These are phyloP conservation scores for Verticillium tricorpus DNA, from an alignment of 2,329 filamentous ascomycete genomes.

Conservation along the genomic window DNA sequence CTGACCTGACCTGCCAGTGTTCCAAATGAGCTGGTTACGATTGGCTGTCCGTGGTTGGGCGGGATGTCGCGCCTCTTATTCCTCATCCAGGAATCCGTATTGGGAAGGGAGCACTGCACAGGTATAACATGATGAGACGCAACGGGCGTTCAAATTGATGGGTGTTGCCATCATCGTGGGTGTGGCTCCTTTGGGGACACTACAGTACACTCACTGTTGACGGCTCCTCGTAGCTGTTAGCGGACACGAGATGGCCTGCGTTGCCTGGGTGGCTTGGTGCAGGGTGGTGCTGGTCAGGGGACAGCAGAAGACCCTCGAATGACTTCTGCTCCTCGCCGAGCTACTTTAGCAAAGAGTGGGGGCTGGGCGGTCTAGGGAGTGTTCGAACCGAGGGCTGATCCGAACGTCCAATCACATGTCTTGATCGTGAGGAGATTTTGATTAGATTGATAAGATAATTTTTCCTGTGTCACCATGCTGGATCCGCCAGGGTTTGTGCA, in stretches of 20 bases:
- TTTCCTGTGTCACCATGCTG: not conserved
- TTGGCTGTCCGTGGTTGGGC: not conserved
- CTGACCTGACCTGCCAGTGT: not conserved
- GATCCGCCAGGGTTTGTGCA: not conserved
- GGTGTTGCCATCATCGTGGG: not conserved
- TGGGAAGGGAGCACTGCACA: not conserved
- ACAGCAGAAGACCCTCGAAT: not conserved
- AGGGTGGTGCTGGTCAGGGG: too few species aligned
- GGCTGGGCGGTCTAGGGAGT: conserved; percentile 1
- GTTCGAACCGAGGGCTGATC: conserved; percentile 6
- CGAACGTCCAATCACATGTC: not conserved
- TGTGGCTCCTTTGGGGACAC: too few species aligned
- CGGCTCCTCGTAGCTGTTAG: too few species aligned
- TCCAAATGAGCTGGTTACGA: not conserved
- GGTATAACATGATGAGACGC: not conserved
- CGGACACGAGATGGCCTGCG: too few species aligned
- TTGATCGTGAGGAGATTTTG: conserved; percentile 14
- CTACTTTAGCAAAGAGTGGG: not conserved
- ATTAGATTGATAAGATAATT: conserved; percentile 45
- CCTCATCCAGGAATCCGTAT: not conserved
- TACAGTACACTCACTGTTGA: too few species aligned
- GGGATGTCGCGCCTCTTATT: not conserved
- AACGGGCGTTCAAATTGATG: not conserved
- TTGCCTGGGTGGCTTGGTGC: too few species aligned
- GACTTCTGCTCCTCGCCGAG: not conserved